These are phyloP conservation scores for Galeopsis tetrahit DNA, from an alignment of 257 asterid genomes.

Conservation along the genomic window DNA sequence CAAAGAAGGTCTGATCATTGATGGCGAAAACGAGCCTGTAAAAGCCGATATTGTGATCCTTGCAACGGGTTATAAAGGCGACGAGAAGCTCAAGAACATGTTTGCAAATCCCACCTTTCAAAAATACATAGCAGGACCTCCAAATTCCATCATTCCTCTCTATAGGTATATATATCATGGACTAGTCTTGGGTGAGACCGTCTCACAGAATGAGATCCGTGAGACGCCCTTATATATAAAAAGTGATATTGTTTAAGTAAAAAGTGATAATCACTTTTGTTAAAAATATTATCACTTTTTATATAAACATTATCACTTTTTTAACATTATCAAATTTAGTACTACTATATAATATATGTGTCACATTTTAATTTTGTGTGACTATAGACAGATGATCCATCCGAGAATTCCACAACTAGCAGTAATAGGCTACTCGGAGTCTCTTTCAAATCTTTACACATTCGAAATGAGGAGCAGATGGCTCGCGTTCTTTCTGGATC, in stretches of 20 bases:
- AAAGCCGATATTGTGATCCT: slow-evolving; percentile 53
- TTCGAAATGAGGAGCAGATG: slow-evolving; percentile 53
- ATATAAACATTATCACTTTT: too few relatives aligned
- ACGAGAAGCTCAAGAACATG: slow-evolving; percentile 53
- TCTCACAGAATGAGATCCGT: too few relatives aligned
- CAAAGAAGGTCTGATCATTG: slow-evolving; percentile 53
- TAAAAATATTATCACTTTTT: too few relatives aligned
- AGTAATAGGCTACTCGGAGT: slow-evolving; percentile 64
- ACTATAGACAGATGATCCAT: slow-evolving; percentile 62
- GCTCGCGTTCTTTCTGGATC: slow-evolving; percentile 42
- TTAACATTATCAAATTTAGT: too few relatives aligned
- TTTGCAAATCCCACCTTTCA: slow-evolving; percentile 48
- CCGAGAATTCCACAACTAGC: slow-evolving; percentile 78
- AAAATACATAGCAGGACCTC: slow-evolving; percentile 41
- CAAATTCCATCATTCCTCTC: slow-evolving; percentile 49
- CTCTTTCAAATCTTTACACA: slow-evolving; percentile 47
- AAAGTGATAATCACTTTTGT: too few relatives aligned
- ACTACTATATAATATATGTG: neutral
- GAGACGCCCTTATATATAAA: too few relatives aligned
- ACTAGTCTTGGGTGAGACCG: too few relatives aligned
- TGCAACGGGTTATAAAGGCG: slow-evolving; percentile 72
- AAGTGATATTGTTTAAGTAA: too few relatives aligned
- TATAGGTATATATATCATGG: slow-evolving; percentile 43
- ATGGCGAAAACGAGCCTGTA: slow-evolving; percentile 44
- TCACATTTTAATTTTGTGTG: neutral